A percentile compares a stretch with the other conserved stretches of the same genome.
These are phyloP conservation scores for Salix arbutifolia DNA, from an alignment of 345 rosid species.

Conservation along the genomic window DNA sequence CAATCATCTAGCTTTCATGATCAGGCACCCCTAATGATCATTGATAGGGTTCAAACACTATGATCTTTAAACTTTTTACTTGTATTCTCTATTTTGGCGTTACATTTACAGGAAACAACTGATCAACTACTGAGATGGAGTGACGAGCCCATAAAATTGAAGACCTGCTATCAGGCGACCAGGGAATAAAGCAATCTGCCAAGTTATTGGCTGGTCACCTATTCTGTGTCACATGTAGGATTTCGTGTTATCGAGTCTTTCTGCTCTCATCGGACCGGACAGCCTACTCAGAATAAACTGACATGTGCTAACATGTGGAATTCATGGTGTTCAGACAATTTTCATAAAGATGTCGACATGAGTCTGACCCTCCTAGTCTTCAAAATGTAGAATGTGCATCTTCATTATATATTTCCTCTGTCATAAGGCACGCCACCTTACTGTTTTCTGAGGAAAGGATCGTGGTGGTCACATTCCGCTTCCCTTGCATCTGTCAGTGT, in stretches of 20 bases:
- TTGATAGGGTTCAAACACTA: background rate
- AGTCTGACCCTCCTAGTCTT: background rate
- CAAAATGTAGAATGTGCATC: background rate
- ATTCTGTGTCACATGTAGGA: background rate
- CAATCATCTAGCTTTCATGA: background rate
- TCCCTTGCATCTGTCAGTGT: background rate
- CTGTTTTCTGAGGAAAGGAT: background rate
- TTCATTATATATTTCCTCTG: background rate
- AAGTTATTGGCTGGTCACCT: no score
- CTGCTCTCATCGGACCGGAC: conserved; percentile 1
- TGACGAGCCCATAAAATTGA: background rate
- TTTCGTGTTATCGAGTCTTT: background rate
- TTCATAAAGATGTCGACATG: background rate
- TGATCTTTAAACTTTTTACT: background rate
- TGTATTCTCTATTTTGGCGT: background rate
- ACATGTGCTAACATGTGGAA: background rate
- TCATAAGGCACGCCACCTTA: background rate
- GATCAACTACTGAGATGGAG: background rate
- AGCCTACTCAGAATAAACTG: background rate
- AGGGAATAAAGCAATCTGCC: background rate
- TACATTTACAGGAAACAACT: background rate
- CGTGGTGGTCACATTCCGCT: background rate
- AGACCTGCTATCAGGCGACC: background rate
- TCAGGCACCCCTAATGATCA: background rate
- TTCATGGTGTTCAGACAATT: background rate